These are phyloP conservation scores for Euphorbia celastroides DNA, from an alignment of 441 rosid genomes.

Conservation along the genomic window DNA sequence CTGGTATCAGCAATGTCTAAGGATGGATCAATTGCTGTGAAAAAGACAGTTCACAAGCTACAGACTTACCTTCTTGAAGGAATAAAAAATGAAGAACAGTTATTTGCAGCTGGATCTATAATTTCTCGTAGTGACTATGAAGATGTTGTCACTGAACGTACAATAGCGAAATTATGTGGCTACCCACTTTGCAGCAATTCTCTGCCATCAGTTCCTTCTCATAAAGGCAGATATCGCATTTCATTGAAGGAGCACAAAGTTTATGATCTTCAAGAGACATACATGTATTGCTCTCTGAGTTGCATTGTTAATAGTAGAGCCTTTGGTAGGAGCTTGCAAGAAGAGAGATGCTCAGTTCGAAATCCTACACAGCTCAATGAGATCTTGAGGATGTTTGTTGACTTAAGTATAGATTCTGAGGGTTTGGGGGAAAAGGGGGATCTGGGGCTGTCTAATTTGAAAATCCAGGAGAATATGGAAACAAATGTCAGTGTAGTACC, in stretches of 20 bases:
- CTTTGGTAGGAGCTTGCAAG: constrained; percentile 44
- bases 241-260: constrained; percentile 72
- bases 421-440: constrained; percentile 31
- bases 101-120: constrained; percentile 51
- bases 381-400: constrained; percentile 41
- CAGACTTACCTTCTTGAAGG: constrained; percentile 66
- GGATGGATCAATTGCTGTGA: constrained; percentile 27
- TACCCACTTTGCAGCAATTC: constrained; percentile 57
- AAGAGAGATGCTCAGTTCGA: constrained; percentile 43
- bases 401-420: constrained; percentile 24
- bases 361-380: constrained; percentile 38
- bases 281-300: constrained; percentile 56
- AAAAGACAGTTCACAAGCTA: constrained; percentile 49
- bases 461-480: constrained; percentile 51
- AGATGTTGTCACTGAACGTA: constrained; percentile 69
- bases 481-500: constrained; percentile 29
- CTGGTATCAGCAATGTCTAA: constrained; percentile 25
- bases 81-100: constrained; percentile 44
- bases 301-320: constrained; percentile 56
- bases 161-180: constrained; percentile 57
- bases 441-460: constrained; percentile 43
- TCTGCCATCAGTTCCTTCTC: constrained; percentile 42
- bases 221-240: constrained; percentile 57
- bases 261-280: constrained; percentile 56
- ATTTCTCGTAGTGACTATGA: constrained; percentile 60